Conservation (phyloP, 2,329 filamentous ascomycete genomes). For the Penicillium sp. region DNA sequence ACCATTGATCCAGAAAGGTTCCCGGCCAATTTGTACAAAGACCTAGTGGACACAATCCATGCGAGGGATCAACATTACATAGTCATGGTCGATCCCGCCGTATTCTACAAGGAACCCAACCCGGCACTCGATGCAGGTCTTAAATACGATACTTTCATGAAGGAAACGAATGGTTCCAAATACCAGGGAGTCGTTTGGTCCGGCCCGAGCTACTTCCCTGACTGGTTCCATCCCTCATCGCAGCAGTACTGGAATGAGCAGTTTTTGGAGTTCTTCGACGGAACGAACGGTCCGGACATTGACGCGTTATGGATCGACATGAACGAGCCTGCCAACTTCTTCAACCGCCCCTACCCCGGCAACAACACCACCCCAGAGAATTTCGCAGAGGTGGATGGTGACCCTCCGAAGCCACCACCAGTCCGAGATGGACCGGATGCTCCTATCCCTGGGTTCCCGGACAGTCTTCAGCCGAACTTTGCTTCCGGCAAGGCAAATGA, state of each 20-base stretch:
- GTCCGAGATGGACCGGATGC: conserved; percentile 49
- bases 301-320: conserved; percentile 76
- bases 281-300: conserved; percentile 65
- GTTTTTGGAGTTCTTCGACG: conserved; percentile 62
- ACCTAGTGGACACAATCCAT: conserved; percentile 67
- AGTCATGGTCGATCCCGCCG: conserved; percentile 67
- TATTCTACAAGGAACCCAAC: conserved; percentile 25
- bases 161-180: background rate
- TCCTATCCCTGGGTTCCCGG: conserved; percentile 66
- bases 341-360: conserved; percentile 51
- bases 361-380: conserved; percentile 45
- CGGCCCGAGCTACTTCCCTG: conserved; percentile 67
- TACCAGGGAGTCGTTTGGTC: conserved; percentile 71
- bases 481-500: conserved; percentile 4
- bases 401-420: conserved; percentile 54
- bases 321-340: conserved; percentile 56
- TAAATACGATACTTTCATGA: conserved; percentile 11
- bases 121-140: conserved; percentile 10
- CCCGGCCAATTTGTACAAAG: conserved; percentile 33
- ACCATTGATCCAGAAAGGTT: conserved; percentile 39
- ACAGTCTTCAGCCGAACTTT: conserved; percentile 60
- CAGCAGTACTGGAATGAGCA: conserved; percentile 67
- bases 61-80: conserved; percentile 65
- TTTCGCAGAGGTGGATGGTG: conserved; percentile 46
- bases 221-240: conserved; percentile 69